Base-by-base conservation (phyloP, 805 yeast species). In the Ogataea polymorpha region DNA sequence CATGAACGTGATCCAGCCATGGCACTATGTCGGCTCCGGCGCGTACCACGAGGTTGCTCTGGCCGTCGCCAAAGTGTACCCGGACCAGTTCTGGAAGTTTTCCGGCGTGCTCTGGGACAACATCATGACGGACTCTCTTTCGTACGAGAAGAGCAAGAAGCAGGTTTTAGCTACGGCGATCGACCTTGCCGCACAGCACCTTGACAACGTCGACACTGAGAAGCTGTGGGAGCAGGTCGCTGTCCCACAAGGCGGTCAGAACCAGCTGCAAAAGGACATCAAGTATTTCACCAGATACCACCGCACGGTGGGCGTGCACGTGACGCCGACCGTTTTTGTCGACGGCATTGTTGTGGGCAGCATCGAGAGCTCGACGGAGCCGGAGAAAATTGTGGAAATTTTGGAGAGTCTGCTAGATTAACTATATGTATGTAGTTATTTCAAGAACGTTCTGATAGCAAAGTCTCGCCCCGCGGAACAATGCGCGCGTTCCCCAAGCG, bases 1-100 rank as follows among this genome's bases (percentile, higher is more conserved):
- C 60, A 73, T 80, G 46, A 82, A 86, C 55, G 88, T 82, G 29
- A 70, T 84, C n/a, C 96, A 88, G 66, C 93, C 95, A 50, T 88
- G 96, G 96, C 96, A 88, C 59, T 82, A 90, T 32, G 29, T 54
- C 3, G 77, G 79, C 41, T 81, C 91, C 1, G 73, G 77, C 5
- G 62, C 77, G 26, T 67, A 79, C 28, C 82, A 83, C 58, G 96
- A 88, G 56, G 83, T 84, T 30, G 72, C 84, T 0, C 60, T 88
- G 18, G 89, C 82, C 0, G 80, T 82, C 23, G 85, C 84, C n/a
- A 66, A 74, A 35, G 46, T 66, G n/a, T 68, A 65, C 12, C 82
- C 86, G 1, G 61, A 56, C 1, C 61, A 66, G 47, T 78, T 83
- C 58, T 75, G 87, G 74, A 66, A 74, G 27, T 76, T 79, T 34